phyloP scores from a whole-genome alignment of 2,329 filamentous ascomycete genomes.

The Chrysosphaeria jannelii region DNA sequence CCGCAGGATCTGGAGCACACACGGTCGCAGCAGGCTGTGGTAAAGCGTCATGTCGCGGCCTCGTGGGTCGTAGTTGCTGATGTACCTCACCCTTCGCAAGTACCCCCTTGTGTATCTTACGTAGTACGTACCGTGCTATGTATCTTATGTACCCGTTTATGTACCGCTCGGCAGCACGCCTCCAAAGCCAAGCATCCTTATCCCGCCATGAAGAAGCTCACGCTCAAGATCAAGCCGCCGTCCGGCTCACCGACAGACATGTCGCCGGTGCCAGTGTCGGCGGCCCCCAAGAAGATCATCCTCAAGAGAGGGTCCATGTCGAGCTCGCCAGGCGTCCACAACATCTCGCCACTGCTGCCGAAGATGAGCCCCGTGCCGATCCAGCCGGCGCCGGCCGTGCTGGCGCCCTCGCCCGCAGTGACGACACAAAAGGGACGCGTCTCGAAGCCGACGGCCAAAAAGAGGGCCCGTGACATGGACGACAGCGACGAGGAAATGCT shows the following conservation, averaged over 20 bases:
- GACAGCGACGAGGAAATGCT: slow-evolving; percentile 17
- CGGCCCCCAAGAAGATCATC: slow-evolving; percentile 6
- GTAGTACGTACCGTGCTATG: no score
- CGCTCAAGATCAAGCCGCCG: neutral
- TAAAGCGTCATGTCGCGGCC: slow-evolving; percentile 19
- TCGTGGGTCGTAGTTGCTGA: no score
- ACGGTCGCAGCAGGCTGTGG: slow-evolving; percentile 59
- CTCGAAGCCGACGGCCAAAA: slow-evolving; percentile 30
- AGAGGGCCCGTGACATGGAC: slow-evolving; percentile 24
- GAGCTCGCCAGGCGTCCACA: neutral
- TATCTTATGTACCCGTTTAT: no score
- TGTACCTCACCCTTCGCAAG: no score
- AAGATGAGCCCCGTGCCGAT: slow-evolving; percentile 1
- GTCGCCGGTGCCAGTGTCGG: slow-evolving; percentile 4
- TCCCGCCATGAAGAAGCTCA: no score
- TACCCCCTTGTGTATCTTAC: no score
- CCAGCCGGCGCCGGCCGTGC: neutral
- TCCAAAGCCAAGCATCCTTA: no score
- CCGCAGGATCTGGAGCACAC: slow-evolving; percentile 70
- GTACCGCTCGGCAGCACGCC: no score
- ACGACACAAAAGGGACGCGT: slow-evolving; percentile 28
- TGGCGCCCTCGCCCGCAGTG: slow-evolving; percentile 2
- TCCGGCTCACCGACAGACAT: slow-evolving; percentile 4
- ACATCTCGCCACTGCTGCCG: neutral
- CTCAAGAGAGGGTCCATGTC: slow-evolving; percentile 3